Base-by-base conservation (phyloP, 345 rosid species). In the Streptanthus diversifolius region DNA sequence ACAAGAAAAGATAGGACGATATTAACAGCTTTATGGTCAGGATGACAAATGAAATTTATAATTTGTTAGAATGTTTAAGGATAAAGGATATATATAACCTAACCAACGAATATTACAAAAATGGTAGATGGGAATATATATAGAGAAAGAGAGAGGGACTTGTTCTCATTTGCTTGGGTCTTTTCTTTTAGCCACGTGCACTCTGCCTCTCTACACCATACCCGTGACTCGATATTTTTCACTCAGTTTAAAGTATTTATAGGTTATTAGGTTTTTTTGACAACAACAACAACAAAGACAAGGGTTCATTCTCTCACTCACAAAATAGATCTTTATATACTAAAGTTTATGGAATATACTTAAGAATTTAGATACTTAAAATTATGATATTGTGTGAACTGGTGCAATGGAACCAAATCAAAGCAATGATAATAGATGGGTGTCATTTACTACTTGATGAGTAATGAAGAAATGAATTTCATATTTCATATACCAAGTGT, bases 101-200 rank as follows among this genome's bases (percentile, higher is more conserved):
- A 70, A 59, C 5, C 39, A 35, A 63, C 9, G 77, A 63, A 53
- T 56, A 58, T 13, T 13, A 57, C 78, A 57, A 66, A 66, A 74
- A 66, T 25, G 45, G 76, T 72, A n/a, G 63, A 72, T 29, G 62
- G 69, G 40, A 63, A 72, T 63, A 69, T 41, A 56, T 24, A 72
- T 12, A 2, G 25, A 1, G 77, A 2, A 14, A 1, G 77, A 63
- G 63, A 25, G 56, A 56, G 7, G 24, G 65, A 65, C 59, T 66
- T 74, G 72, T 74, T 66, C 33, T 66, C 43, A 57, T 74, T 56
- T 74, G 73, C 66, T 74, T 74, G 79, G 69, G 47, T 51, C 57
- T 66, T 39, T 61, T 52, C 63, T 43, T 49, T 17, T 33, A 61
- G 64, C 58, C 79, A 75, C 68, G 79, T 75, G 70, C 57, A 15